Evolutionary conservation across 768 basidiomycete species (phyloP), one percentile per base, ranked within the genome.

Genomic region (Fomitopsis pulvina): DNA sequence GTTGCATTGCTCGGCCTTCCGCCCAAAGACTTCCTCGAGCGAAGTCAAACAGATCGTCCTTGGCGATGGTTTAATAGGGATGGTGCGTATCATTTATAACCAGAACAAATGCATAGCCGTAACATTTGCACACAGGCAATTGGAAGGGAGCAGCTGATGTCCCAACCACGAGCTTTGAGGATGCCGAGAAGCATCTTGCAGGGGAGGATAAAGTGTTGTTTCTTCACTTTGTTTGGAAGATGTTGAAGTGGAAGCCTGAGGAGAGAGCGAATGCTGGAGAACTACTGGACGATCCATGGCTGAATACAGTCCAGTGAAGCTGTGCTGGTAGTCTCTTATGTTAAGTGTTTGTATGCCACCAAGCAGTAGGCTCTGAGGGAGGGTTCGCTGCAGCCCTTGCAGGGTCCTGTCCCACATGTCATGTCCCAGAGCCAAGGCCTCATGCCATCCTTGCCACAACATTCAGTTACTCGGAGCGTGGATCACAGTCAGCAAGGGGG

Each of bases 1-100:
- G 38, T 57, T 28, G 51, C 56, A n/a, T 29, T 57, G 39, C 53
- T 57, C n/a, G 56, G 53, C 6, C 48, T 42, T 32, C 56, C 56
- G 4, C 56, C 56, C 2, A 27, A 18, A 26, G 45, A 57, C 24
- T 45, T 57, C 21, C 50, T 57, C 16, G 26, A 47, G 52, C 43
- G 53, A 18, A 48, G 48, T 21, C 16, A 38, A 21, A n/a, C 43
- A 2, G 45, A 40, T 22, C 27, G 20, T 11, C 24, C 32, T 14
- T 57, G 48, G 38, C n/a, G 54, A 32, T 53, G 41, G 30, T 53
- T 53, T 29, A 48, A 50, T 28, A 28, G 38, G n/a, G 41, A 39
- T 20, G 52, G 52, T 41, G 29, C 26, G 52, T 46, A 4, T 21
- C 1, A 18, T 26, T 43, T 25, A 34, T 34, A 34, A n/a, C 32